phyloP scores from a whole-genome alignment of 495 filamentous ascomycete species.

The Podospora tetraspora region DNA sequence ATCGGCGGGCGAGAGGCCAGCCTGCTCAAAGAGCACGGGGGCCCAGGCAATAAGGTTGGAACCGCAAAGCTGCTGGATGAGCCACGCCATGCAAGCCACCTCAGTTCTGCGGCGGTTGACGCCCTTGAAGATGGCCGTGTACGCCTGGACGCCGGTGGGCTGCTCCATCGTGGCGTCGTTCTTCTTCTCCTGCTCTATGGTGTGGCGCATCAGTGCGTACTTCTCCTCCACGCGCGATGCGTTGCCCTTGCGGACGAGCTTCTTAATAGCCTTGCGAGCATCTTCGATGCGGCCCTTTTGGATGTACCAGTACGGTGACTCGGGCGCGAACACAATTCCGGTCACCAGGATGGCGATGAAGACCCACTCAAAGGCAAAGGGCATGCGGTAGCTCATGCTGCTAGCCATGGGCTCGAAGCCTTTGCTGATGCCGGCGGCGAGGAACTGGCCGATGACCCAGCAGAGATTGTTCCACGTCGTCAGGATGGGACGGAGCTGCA shows the following conservation, averaged over 20 bases:
- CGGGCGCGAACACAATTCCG: constrained; percentile 59
- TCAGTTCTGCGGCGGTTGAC: constrained; percentile 64
- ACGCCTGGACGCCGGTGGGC: constrained; percentile 42
- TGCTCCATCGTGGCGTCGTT: constrained; percentile 31
- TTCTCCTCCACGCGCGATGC: constrained; percentile 54
- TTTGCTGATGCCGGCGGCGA: constrained; percentile 55
- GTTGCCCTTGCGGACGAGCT: constrained; percentile 46
- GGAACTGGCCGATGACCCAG: constrained; percentile 63
- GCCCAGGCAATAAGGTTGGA: constrained; percentile 65
- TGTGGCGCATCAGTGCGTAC: constrained; percentile 64
- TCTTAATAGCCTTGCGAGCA: constrained; percentile 42
- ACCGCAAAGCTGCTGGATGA: constrained; percentile 65
- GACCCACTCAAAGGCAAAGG: constrained; percentile 65
- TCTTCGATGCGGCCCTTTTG: constrained; percentile 51
- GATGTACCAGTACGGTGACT: constrained; percentile 75
- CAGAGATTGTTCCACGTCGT: constrained; percentile 66
- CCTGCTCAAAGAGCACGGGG: constrained; percentile 64
- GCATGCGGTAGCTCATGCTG: constrained; percentile 56
- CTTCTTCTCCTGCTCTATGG: constrained; percentile 55
- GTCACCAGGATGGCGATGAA: constrained; percentile 59
- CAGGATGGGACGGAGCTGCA: constrained; percentile 52
- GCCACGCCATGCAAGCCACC: constrained; percentile 62
- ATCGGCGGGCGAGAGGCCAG: constrained; percentile 48
- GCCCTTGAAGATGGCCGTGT: constrained; percentile 59
- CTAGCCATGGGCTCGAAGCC: constrained; percentile 45